Base-by-base conservation (phyloP, 2,329 filamentous ascomycete genomes). In the Aureobasidium sp. region DNA sequence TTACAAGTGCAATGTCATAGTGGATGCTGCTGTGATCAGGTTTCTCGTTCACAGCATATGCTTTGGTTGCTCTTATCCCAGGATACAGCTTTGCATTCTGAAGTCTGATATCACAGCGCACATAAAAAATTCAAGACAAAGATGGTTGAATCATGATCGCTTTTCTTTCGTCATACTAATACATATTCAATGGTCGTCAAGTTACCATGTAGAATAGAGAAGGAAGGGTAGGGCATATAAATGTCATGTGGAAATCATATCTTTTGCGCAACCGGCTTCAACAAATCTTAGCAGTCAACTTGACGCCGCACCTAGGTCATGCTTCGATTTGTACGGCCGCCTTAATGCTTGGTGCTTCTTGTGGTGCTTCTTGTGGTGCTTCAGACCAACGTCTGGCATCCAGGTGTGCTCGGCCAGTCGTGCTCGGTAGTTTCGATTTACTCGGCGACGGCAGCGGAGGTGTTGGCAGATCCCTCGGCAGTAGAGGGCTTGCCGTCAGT, bases 401-500 rank as follows among this genome's bases (percentile, higher is more conserved):
- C 29, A 39, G 33, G 14, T 22, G 27, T 35, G 31, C 53, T 44
- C 53, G 29, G 17, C 40, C 37, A 37, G 33, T 33, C 47, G 24
- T 29, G 47, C 59, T 35, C 12, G 15, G 27, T 61, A 22, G 44
- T 9, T 27, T 53, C n/a, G 14, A 15, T 47, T 59, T 63, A 63
- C 61, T 63, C 53, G 48, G 61, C 61, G 33, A 60, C 61, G 40
- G 61, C 61, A 31, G 61, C 54, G 2, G 33, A 37, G 29, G 61
- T 59, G 63, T 69, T 69, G 65, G 68, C 70, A 54, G 70, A 70
- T 53, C 69, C 70, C 65, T 74, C 73, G 45, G 71, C 71, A 37
- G 70, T 73, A 47, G 68, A 70, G 47, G 72, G 70, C 63, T 68
- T 69, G 49, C 66, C 67, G 47, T 69, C 70, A 53, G 67, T 67